Percentiles rank a stretch among this genome's conserved stretches.
These are phyloP conservation scores for Diversispora eburnea DNA, from an alignment of 192 early-diverging fungal species.

Conservation along the genomic window DNA sequence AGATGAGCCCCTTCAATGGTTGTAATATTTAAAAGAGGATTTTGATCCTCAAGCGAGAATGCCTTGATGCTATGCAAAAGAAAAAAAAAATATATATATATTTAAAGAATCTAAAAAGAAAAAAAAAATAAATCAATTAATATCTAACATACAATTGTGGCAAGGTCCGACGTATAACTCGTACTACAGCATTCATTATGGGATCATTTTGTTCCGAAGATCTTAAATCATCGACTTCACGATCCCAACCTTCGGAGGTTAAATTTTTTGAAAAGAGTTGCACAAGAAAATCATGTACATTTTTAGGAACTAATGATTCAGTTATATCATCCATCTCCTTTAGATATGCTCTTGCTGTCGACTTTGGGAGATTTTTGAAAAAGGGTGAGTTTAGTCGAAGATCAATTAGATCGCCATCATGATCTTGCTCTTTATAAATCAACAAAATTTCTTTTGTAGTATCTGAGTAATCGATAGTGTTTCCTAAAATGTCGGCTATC, in stretches of 20 bases:
- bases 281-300: slow-evolving; percentile 21
- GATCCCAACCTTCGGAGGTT: slow-evolving; percentile 3
- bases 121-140: background rate
- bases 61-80: background rate
- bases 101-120: too few species aligned
- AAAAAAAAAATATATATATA: too few species aligned
- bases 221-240: slow-evolving; percentile 7
- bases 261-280: slow-evolving; percentile 26
- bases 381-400: slow-evolving; percentile 7
- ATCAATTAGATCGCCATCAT: slow-evolving; percentile 23
- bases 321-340: slow-evolving; percentile 26
- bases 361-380: slow-evolving; percentile 24
- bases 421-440: slow-evolving; percentile 13
- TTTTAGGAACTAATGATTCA: slow-evolving; percentile 17
- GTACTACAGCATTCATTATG: slow-evolving; percentile 24
- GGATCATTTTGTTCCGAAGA: background rate
- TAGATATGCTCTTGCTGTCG: slow-evolving; percentile 12
- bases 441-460: too few species aligned
- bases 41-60: background rate
- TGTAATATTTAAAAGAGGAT: slow-evolving; percentile 1
- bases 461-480: too few species aligned
- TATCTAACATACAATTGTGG: slow-evolving; percentile 25
- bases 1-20: background rate
- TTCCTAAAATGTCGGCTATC: too few species aligned
- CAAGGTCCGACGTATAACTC: slow-evolving; percentile 22